Percentiles rank a stretch among this genome's conserved stretches.
Evolutionary conservation across 257 asterid species (phyloP).

Genomic region (Verbena officinalis): DNA sequence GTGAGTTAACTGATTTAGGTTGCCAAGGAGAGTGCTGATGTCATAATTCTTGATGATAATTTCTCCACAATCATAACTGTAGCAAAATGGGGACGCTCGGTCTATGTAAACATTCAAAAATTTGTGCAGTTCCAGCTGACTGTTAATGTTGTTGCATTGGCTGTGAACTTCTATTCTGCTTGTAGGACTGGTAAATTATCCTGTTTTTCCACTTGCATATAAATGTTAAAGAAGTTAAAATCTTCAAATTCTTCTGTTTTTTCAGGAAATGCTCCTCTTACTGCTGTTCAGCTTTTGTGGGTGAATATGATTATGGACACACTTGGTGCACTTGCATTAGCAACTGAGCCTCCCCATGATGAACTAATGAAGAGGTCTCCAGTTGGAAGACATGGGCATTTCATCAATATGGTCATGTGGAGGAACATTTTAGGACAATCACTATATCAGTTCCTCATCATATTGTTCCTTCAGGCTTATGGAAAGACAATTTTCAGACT

Average conservation of each 20-base stretch:
- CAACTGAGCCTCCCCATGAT: constrained; percentile 92
- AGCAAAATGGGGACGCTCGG: constrained; percentile 99
- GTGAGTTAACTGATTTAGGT: constrained; percentile 45
- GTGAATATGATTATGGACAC: constrained; percentile 99
- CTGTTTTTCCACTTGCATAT: background rate
- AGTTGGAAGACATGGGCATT: constrained; percentile 82
- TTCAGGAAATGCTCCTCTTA: constrained; percentile 84
- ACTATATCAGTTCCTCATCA: constrained; percentile 73
- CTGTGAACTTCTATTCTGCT: constrained; percentile 90
- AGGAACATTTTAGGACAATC: constrained; percentile 95
- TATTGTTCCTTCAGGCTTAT: constrained; percentile 76
- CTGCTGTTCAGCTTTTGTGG: constrained; percentile 98
- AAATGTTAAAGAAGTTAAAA: background rate
- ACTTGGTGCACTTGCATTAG: constrained; percentile 92
- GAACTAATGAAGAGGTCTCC: constrained; percentile 90
- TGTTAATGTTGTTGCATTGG: constrained; percentile 82
- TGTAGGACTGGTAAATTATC: constrained; percentile 67
- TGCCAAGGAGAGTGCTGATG: constrained; percentile 65
- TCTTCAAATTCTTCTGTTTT: background rate
- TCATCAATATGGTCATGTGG: constrained; percentile 88
- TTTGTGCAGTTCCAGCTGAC: constrained; percentile 96
- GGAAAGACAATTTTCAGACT: constrained; percentile 71
- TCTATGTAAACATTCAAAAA: constrained; percentile 88
- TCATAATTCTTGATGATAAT: constrained; percentile 56
- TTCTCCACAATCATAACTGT: constrained; percentile 94